Base-by-base conservation (phyloP, 352 stramenopile genomes). In the Globisporangium middletonii region DNA sequence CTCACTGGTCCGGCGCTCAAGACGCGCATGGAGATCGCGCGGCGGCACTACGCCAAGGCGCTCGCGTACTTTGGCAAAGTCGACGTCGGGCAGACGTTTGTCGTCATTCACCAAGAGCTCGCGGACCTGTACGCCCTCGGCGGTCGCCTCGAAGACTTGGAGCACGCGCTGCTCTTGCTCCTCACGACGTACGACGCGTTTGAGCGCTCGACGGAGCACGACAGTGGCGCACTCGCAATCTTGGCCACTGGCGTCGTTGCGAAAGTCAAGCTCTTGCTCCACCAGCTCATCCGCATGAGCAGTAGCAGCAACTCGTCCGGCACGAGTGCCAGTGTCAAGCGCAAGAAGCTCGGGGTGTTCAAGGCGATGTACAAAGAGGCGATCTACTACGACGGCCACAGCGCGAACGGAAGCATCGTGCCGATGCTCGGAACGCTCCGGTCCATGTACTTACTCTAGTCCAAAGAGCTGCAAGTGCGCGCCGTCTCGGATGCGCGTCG, bases 291-390 rank as follows among this genome's bases (percentile, higher is more conserved):
- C 38, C 71, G 79, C 30, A 30, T 88, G 62, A 52, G 50, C 63
- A 47, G 49, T 41, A 13, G 54, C 63, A 15, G 41, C 37, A 42
- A 23, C 23, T 23, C 23, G 23, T 23, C 13, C 23, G 18, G n/a
- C 16, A 27, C 23, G 0, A 50, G 61, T 1, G 18, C 50, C 3
- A 65, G 47, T 26, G 75, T 33, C 18, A 75, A 73, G 30, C 62
- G 41, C 45, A 79, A 76, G 61, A 86, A 84, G 59, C 63, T 83
- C 0, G 72, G 86, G 3, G 69, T 80, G 57, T 94, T 89, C 63
- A 94, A 94, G 70, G 67, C 72, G 30, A 92, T 94, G 84, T 94
- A 94, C 73, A 88, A 88, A 47, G 78, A 91, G 54, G 74, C 87
- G 41, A 87, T 94, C 49, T 91, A 91, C 62, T 88, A 80, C 35